Base-by-base conservation (phyloP, 106 monocot genomes). In the Phalaenopsis equestris region DNA sequence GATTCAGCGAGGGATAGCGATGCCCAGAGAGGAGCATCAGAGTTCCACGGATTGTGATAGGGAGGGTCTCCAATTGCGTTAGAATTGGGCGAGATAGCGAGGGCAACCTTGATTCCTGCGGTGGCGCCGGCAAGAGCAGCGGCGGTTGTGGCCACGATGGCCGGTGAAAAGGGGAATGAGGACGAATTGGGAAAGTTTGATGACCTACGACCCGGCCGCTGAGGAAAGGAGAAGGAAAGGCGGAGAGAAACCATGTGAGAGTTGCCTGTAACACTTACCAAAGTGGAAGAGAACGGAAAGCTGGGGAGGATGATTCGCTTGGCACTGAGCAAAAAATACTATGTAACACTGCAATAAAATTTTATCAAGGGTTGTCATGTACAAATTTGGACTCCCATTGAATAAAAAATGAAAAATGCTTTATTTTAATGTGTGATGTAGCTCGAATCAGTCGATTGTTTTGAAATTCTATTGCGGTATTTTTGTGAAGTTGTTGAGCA, bases 241-340 rank as follows among this genome's bases (percentile, higher is more conserved):
- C 92, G 90, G 80, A 90, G 83, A 49, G 86, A 89, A 21, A 75
- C 84, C 90, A 90, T 89, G 23, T 45, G 16, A 38, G 72, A 19
- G 0, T n/a, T 70, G 1, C 7, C 12, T 1, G 21, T 0, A 65
- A 64, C 21, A 65, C 0, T 21, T 24, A 65, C 24, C 9, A 65
- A 65, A 65, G n/a, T 9, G 0, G 64, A 65, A 65, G 64, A 65
- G 5, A 21, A n/a, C 61, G 52, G 12, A 10, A 30, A 30, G 30
- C 30, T 30, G 30, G 30, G 30, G 30, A 30, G 30, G 30, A 30
- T 30, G 30, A 30, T 30, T 30, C 30, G 30, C 30, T 30, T 30
- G 30, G 30, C 30, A 30, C 30, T 30, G 0, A 30, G 30, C 0
- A 30, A 30, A 30, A 30, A 30, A 30, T 30, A 30, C 30, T 30